Base-by-base conservation (phyloP, 1,284 basidiomycete genomes). In the Lignosus rhinocerotis region DNA sequence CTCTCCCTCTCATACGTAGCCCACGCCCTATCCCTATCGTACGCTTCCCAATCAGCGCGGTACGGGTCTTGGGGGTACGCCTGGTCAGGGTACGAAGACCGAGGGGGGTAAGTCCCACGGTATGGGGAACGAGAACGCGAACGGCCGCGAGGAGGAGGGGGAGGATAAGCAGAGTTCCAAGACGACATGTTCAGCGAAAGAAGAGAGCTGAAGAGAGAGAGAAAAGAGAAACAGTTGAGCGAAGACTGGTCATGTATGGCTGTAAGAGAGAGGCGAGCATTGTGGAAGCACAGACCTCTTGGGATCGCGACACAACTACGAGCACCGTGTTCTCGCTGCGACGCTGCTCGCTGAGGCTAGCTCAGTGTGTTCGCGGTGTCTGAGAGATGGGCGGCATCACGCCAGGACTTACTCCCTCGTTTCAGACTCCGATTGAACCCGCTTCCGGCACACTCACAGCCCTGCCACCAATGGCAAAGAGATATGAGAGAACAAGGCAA, bases 281-380 rank as follows among this genome's bases (percentile, higher is more conserved):
- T 83, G 85, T 83, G 75, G 83, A 86, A 87, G 85, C 82, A 92
- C 90, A 89, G 89, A 92, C 89, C 90, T 92, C 88, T 76, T 78
- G 80, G 79, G 77, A 81, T 77, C 81, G 80, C 80, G 80, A 77
- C 78, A 74, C 76, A 68, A 72, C 74, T 71, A 73, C 70, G 77
- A 79, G 78, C 80, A 80, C 79, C 79, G 78, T 79, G 77, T 76
- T 80, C 77, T 76, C 78, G 79, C 76, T n/a, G n/a, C n/a, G n/a
- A n/a, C n/a, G n/a, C n/a, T 72, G 74, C 65, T 69, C 69, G 69
- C 59, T 69, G 67, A 70, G 68, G 66, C 64, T 69, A 74, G 79
- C 76, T 83, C 80, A 80, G 78, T 80, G 78, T 81, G 83, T 83
- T 84, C 84, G 87, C 85, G 85, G 87, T 86, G 79, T 79, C 77